Conservation (phyloP, 1,139 yeast species). For the Pichia sp. region DNA sequence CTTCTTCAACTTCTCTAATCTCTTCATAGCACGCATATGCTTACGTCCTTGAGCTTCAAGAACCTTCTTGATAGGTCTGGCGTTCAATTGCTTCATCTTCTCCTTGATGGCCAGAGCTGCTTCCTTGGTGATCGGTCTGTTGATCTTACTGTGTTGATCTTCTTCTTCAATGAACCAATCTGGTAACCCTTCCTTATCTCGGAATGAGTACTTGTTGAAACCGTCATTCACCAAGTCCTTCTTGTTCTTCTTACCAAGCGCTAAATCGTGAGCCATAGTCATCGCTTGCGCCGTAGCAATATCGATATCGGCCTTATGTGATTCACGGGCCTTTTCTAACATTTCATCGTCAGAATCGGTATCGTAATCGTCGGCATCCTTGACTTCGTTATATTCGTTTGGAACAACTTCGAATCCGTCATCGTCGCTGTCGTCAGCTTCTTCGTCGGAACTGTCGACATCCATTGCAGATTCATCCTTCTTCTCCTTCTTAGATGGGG, state of each 20-base stretch:
- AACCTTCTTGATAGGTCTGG: conserved; percentile 97
- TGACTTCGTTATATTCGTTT: conserved; percentile 37
- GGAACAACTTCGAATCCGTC: conserved; percentile 56
- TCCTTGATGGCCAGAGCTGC: conserved; percentile 93
- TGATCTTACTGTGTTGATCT: conserved; percentile 76
- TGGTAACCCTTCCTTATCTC: conserved; percentile 89
- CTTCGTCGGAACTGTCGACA: conserved; percentile 16
- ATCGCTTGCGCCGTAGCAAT: conserved; percentile 94
- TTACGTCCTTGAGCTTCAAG: conserved; percentile 97
- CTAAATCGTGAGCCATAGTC: conserved; percentile 97
- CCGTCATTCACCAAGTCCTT: conserved; percentile 89
- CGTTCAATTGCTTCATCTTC: conserved; percentile 85
- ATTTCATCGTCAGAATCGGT: conserved; percentile 51
- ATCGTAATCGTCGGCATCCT: conserved; percentile 43
- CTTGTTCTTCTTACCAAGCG: conserved; percentile 81
- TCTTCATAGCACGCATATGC: conserved; percentile 88
- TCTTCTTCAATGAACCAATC: conserved; percentile 97
- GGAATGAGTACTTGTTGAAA: conserved; percentile 85
- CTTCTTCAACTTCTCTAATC: conserved; percentile 89
- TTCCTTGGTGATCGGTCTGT: conserved; percentile 93
- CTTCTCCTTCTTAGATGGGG: conserved; percentile 23
- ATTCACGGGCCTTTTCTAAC: conserved; percentile 39
- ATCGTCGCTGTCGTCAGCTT: conserved; percentile 24
- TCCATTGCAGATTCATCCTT: conserved; percentile 19
- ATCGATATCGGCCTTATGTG: conserved; percentile 65